Base-by-base conservation (phyloP, 495 filamentous ascomycete genomes). In the Neurospora intermedia region DNA sequence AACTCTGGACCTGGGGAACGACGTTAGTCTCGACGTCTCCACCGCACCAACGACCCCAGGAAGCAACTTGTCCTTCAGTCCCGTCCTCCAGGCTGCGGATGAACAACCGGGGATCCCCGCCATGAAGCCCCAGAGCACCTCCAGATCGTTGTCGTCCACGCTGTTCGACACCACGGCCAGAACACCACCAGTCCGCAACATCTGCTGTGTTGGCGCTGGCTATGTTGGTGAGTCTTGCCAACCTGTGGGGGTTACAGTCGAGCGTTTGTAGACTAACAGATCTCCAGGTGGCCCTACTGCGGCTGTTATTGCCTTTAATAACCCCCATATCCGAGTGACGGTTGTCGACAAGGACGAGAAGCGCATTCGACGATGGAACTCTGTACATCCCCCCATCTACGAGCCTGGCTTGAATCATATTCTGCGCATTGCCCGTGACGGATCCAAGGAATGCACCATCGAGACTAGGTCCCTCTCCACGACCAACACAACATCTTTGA, bases 281-380 rank as follows among this genome's bases (percentile, higher is more conserved):
- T 7, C 40, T 20, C 54, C 77, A 89, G 92, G 92, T 71, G 92
- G 91, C 7, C 91, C 92, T 38, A 92, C 92, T 9, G 89, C 89
- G 18, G 90, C 91, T 40, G 85, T 94, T 38, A 89, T 93, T 62
- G 92, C 92, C 16, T 85, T 87, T 72, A 85, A 92, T 46, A 92
- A 92, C 75, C 90, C 89, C 0, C 81, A 89, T 70, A 84, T 94
- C 72, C 82, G 82, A 18, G 89, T 94, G n/a, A 92, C 88, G 6
- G 91, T 94, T 10, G 88, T 93, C 27, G 92, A 94, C 76, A 82
- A 87, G 62, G 89, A 92, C 77, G 83, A 81, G 38, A 75, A 74
- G 11, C 86, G 91, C 35, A 93, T 94, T 73, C 83, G 82, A 59
- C 84, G 86, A 66, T 94, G 92, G 92, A 91, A 92, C 70, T 91